Conservation (phyloP, 495 filamentous ascomycete species). For the Talaromyces adpressus region DNA sequence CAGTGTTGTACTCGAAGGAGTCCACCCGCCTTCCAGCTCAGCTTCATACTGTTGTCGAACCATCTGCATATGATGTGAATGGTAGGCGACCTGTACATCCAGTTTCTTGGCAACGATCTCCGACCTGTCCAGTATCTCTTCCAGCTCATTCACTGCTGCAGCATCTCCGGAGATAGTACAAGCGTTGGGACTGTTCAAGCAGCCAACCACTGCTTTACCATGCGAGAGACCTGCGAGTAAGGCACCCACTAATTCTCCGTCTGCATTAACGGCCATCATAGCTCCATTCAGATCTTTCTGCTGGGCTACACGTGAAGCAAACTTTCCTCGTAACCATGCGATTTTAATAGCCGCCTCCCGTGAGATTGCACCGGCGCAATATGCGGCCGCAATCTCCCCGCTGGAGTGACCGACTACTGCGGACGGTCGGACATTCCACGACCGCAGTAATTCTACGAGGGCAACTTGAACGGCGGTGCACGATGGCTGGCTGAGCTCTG, state of each 20-base stretch:
- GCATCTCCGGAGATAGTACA: constrained; percentile 37
- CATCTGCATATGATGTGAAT: constrained; percentile 25
- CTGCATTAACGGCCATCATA: constrained; percentile 43
- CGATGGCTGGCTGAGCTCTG: constrained; percentile 17
- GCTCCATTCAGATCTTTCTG: constrained; percentile 1
- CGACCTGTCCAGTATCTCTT: constrained; percentile 8
- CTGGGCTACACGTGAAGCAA: too few relatives aligned
- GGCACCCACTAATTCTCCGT: constrained; percentile 28
- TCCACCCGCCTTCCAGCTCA: too few relatives aligned
- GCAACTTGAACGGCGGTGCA: constrained; percentile 21
- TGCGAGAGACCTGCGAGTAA: constrained; percentile 5
- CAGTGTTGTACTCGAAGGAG: too few relatives aligned
- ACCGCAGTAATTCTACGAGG: constrained; percentile 34
- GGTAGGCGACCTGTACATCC: constrained; percentile 18
- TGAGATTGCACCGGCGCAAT: constrained; percentile 14
- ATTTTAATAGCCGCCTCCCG: constrained; percentile 13
- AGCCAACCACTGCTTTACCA: constrained; percentile 30
- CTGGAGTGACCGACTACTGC: constrained; percentile 57
- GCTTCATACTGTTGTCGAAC: too few relatives aligned
- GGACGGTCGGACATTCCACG: constrained; percentile 33
- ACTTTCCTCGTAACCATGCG: constrained; percentile 11
- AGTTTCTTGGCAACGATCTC: constrained; percentile 13
- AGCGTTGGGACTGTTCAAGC: constrained; percentile 34
- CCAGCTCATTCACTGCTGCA: constrained; percentile 21
- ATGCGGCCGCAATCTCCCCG: constrained; percentile 48